Evolutionary conservation across 768 basidiomycete species (phyloP).

Genomic region (Boletus sensibilis): DNA sequence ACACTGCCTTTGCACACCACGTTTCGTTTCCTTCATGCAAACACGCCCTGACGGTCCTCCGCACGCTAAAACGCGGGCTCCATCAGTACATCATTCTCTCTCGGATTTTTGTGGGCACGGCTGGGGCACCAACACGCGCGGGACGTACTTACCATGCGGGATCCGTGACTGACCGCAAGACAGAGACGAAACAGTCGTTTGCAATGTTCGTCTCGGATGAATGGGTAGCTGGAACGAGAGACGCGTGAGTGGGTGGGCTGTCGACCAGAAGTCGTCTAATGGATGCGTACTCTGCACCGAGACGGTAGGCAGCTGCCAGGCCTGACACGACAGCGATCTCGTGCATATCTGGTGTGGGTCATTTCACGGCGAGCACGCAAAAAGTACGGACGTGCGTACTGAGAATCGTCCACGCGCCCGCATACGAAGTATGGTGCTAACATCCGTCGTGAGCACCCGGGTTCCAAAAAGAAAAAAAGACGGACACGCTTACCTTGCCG

Average conservation of each 20-base stretch:
- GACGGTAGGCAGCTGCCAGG: background rate
- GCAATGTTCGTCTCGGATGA: background rate
- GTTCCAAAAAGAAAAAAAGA: background rate
- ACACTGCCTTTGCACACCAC: background rate
- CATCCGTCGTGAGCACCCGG: background rate
- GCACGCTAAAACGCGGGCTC: background rate
- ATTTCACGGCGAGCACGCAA: background rate
- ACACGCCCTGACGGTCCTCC: background rate
- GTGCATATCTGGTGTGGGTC: background rate
- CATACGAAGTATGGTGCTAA: background rate
- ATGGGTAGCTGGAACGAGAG: background rate
- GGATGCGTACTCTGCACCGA: background rate
- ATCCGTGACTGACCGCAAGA: background rate
- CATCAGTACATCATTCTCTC: background rate
- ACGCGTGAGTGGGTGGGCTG: background rate
- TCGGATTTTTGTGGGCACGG: background rate
- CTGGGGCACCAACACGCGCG: background rate
- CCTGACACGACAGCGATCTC: background rate
- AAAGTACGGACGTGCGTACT: background rate
- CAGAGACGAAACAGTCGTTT: background rate
- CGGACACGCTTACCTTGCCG: background rate
- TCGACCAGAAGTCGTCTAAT: background rate
- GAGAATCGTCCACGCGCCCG: constrained; percentile 1
- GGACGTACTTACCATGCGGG: background rate
- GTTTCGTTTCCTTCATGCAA: background rate